Percentiles rank a stretch among this genome's conserved stretches.
phyloP scores from a whole-genome alignment of 225 moss, liverwort and hornwort species.

The Pseudoscleropodium purum region DNA sequence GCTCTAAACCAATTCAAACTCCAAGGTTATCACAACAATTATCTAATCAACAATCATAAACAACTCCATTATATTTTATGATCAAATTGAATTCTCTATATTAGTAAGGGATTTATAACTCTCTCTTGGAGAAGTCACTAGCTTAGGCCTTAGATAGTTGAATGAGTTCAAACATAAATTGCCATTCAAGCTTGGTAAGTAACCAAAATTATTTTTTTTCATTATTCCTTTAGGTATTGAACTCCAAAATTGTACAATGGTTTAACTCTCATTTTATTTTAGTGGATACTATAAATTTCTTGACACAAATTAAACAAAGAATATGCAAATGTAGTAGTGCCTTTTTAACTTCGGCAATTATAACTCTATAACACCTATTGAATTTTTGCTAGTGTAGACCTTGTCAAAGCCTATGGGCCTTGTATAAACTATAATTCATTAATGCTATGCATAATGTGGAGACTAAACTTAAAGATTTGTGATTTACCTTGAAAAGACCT shows the following conservation, averaged over 20 bases:
- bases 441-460: accelerated
- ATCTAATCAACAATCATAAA: background rate
- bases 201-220: background rate
- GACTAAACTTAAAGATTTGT: background rate
- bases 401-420: accelerated
- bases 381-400: accelerated
- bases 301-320: background rate
- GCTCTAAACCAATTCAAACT: background rate
- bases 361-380: accelerated
- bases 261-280: background rate
- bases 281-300: background rate
- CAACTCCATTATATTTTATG: background rate
- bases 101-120: background rate
- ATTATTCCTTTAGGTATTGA: accelerated
- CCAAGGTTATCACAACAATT: too few species aligned
- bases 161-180: background rate
- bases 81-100: background rate
- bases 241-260: background rate
- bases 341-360: background rate
- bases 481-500: background rate
- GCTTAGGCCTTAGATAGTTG: background rate
- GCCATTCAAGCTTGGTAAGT: background rate
- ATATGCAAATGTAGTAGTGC: background rate
- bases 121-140: accelerated
- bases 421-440: background rate